These are phyloP conservation scores for Colletotrichum magnum DNA, from an alignment of 2,329 filamentous ascomycete species.

Conservation along the genomic window DNA sequence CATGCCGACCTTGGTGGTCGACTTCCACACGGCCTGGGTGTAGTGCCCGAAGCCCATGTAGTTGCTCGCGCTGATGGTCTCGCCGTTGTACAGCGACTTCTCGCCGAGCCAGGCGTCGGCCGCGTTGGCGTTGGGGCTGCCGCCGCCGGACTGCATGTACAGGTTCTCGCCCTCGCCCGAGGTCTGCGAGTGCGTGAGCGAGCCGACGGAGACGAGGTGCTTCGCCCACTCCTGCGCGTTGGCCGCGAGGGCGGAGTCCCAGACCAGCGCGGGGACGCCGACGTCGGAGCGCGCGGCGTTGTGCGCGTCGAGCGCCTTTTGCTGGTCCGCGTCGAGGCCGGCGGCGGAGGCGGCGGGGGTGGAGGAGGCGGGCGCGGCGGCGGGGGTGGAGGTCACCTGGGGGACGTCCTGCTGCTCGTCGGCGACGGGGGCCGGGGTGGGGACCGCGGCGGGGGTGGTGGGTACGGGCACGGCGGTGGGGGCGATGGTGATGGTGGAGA, in stretches of 20 bases:
- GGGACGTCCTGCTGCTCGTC: not conserved
- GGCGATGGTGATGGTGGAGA: slow-evolving; percentile 15
- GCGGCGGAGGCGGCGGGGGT: slow-evolving; percentile 27
- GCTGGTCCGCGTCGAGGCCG: slow-evolving; percentile 35
- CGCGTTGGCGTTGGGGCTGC: slow-evolving; percentile 32
- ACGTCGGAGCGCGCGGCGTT: slow-evolving; percentile 39
- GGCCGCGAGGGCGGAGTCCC: slow-evolving; percentile 48
- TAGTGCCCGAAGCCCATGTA: slow-evolving; percentile 47
- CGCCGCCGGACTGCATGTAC: slow-evolving; percentile 38
- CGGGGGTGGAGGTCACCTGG: slow-evolving; percentile 43
- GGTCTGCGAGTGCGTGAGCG: slow-evolving; percentile 38
- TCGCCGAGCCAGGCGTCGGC: slow-evolving; percentile 36
- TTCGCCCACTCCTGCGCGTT: slow-evolving; percentile 44
- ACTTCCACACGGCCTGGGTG: slow-evolving; percentile 51
- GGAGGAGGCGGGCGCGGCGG: slow-evolving; percentile 28
- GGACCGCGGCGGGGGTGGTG: slow-evolving; percentile 6
- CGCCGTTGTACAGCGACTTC: slow-evolving; percentile 38
- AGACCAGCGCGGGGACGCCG: slow-evolving; percentile 38
- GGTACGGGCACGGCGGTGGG: slow-evolving; percentile 11
- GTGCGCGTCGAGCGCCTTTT: slow-evolving; percentile 39
- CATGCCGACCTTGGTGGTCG: slow-evolving; percentile 50
- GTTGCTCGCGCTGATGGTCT: slow-evolving; percentile 36
- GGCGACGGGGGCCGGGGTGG: slow-evolving; percentile 11
- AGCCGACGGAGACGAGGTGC: slow-evolving; percentile 36
- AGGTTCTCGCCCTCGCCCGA: slow-evolving; percentile 39